These are phyloP conservation scores for Phtheirospermum japonicum DNA, from an alignment of 257 asterid genomes.

Conservation along the genomic window DNA sequence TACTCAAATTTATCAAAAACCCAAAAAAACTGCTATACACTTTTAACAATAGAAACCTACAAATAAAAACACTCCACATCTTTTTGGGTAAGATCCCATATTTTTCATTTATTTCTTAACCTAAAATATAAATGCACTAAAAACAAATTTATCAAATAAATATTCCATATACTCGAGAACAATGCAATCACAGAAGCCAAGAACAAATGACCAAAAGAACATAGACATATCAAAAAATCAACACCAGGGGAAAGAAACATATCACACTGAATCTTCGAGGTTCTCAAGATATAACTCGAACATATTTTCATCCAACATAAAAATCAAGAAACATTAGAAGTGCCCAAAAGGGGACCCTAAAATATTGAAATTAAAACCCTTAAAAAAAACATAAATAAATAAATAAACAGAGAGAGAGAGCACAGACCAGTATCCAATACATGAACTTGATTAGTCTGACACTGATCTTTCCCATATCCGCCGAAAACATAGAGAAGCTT, in stretches of 20 bases:
- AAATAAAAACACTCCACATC: too few species aligned
- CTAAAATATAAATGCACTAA: neutral
- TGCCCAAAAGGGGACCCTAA: neutral
- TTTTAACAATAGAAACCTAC: conserved; percentile 7
- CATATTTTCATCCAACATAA: neutral
- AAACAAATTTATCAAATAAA: neutral
- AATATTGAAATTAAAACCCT: neutral
- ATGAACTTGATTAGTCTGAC: conserved; percentile 90
- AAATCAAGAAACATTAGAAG: conserved; percentile 9
- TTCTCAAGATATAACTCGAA: neutral
- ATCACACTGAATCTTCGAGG: neutral
- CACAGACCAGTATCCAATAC: conserved; percentile 71
- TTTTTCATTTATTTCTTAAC: too few species aligned
- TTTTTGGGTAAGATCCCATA: too few species aligned
- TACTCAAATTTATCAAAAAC: neutral
- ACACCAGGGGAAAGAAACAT: conserved; percentile 7
- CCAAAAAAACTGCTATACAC: neutral
- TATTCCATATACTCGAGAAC: conserved; percentile 11
- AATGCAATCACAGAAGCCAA: conserved; percentile 7
- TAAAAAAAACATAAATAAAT: neutral
- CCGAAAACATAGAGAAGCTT: conserved; percentile 91
- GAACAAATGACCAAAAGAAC: conserved; percentile 5
- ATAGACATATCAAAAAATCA: neutral
- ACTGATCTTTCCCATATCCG: conserved; percentile 81
- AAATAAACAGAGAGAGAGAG: neutral